phyloP scores from a whole-genome alignment of 768 basidiomycete genomes.

The Lactifluus volemus region DNA sequence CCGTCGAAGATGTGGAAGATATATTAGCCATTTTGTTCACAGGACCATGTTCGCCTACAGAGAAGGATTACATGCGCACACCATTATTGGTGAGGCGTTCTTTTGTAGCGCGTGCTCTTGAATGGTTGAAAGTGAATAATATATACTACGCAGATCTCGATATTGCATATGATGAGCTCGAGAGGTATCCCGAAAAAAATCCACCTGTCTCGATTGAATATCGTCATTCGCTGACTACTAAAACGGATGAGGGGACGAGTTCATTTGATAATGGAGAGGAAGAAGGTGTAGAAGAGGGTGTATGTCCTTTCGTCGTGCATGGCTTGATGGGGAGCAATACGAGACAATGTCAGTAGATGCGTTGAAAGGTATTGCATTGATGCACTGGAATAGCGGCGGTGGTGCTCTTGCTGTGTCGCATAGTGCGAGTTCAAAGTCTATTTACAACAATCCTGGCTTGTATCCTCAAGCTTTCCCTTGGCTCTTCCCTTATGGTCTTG shows the following conservation, averaged over 20 bases:
- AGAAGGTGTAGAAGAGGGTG: neutral
- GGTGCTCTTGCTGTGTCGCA: neutral
- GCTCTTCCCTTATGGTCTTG: neutral
- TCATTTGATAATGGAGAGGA: neutral
- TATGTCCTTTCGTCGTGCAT: neutral
- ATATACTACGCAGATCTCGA: too few relatives aligned
- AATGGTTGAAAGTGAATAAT: too few relatives aligned
- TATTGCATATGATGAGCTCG: too few relatives aligned
- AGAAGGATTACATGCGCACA: neutral
- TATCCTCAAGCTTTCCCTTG: neutral
- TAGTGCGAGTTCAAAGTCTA: neutral
- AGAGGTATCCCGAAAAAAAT: too few relatives aligned
- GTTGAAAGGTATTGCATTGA: neutral
- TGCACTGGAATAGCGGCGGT: neutral
- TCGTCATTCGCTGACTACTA: too few relatives aligned
- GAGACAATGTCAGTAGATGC: neutral
- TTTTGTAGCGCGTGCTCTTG: too few relatives aligned
- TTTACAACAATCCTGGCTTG: neutral
- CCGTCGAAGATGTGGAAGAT: neutral
- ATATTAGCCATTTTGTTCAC: neutral
- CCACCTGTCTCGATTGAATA: too few relatives aligned
- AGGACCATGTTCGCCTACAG: neutral
- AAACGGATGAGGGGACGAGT: too few relatives aligned
- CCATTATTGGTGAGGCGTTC: neutral
- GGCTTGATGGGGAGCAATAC: neutral